A percentile compares a stretch with the other conserved stretches of the same genome.
These are phyloP conservation scores for Phanerochaete sordida DNA, from an alignment of 768 basidiomycete species.

Conservation along the genomic window DNA sequence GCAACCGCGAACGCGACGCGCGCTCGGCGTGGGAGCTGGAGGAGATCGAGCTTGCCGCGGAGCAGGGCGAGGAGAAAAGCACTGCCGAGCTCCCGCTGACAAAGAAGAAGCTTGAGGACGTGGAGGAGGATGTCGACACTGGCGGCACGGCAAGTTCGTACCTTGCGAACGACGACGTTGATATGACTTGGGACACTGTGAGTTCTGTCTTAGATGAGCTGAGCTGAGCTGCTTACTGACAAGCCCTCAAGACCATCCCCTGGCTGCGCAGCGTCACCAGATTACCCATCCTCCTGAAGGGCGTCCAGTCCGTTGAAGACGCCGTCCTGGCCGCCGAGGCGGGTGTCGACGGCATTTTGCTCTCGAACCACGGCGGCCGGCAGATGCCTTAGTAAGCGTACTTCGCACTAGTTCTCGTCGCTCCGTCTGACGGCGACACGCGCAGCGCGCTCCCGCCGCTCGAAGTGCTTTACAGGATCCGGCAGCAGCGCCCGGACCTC, in stretches of 20 bases:
- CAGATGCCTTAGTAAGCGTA: slow-evolving; percentile 73
- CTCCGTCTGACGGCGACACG: slow-evolving; percentile 5
- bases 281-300: slow-evolving; percentile 74
- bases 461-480: slow-evolving; percentile 73
- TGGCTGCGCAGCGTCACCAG: slow-evolving; percentile 71
- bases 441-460: slow-evolving; percentile 70
- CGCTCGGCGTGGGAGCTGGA: slow-evolving; percentile 55
- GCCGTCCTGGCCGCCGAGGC: slow-evolving; percentile 80
- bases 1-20: slow-evolving; percentile 77
- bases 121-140: slow-evolving; percentile 32
- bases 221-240: slow-evolving; percentile 6
- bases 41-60: slow-evolving; percentile 44
- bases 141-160: slow-evolving; percentile 68
- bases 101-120: slow-evolving; percentile 29
- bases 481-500: slow-evolving; percentile 69
- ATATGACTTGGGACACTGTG: slow-evolving; percentile 78
- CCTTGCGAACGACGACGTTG: slow-evolving; percentile 60
- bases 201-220: slow-evolving; percentile 2
- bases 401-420: slow-evolving; percentile 21
- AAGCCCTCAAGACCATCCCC: slow-evolving; percentile 55
- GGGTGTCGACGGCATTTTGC: slow-evolving; percentile 82
- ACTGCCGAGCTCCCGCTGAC: slow-evolving; percentile 20
- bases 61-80: slow-evolving; percentile 21
- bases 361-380: slow-evolving; percentile 91
- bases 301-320: slow-evolving; percentile 81